Percentiles rank a stretch among this genome's conserved stretches.
Conservation (phyloP, 768 basidiomycete genomes). For the Agaricus subrufescens region DNA sequence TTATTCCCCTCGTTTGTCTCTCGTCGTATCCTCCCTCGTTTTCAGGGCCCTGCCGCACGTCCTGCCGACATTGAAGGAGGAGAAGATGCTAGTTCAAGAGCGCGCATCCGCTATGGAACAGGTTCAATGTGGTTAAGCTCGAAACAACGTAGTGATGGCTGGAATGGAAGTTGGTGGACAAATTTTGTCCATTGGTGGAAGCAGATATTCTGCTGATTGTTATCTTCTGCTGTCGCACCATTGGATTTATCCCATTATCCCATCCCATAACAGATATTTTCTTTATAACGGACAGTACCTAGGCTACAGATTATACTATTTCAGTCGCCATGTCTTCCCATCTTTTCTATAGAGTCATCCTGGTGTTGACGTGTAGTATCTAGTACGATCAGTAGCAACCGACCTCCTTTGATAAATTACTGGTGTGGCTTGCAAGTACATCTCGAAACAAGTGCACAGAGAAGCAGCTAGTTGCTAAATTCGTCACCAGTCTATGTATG, state of each 20-base stretch:
- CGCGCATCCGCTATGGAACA: conserved; percentile 71
- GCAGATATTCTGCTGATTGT: conserved; percentile 62
- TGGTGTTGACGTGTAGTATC: conserved; percentile 2
- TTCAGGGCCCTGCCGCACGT: conserved; percentile 38
- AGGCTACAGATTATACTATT: not conserved
- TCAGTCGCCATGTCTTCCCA: not conserved
- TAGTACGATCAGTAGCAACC: not conserved
- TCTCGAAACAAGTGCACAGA: not conserved
- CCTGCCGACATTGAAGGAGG: conserved; percentile 67
- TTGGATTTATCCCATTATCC: not conserved
- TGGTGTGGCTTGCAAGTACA: no score
- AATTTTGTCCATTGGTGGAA: conserved; percentile 78
- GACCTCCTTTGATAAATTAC: not conserved
- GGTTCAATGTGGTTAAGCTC: conserved; percentile 77
- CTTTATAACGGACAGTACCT: not conserved
- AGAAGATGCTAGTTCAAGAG: conserved; percentile 49
- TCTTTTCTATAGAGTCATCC: conserved; percentile 1
- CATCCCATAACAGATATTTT: not conserved
- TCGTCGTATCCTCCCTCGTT: conserved; percentile 66
- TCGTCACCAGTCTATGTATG: not conserved
- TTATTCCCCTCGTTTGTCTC: conserved; percentile 79
- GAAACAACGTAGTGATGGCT: conserved; percentile 55
- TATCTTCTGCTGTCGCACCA: not conserved
- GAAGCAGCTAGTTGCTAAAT: not conserved
- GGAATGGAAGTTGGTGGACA: conserved; percentile 78